These are phyloP conservation scores for Echinosphaeria canescens DNA, from an alignment of 2,329 filamentous ascomycete genomes.

Conservation along the genomic window DNA sequence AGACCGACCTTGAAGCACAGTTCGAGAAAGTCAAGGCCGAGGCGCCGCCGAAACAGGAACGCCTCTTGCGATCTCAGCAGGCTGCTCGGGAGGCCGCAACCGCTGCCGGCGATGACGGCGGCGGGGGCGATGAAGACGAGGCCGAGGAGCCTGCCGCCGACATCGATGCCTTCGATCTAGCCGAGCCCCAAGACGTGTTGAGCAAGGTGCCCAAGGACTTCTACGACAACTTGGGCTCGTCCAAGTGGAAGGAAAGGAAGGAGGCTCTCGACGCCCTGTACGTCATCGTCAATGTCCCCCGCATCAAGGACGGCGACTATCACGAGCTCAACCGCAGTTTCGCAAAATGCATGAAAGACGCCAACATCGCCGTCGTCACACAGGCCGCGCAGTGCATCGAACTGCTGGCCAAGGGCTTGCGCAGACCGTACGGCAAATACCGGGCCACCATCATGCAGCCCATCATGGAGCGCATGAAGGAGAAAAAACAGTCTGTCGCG, in stretches of 20 bases:
- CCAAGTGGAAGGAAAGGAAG: conserved; percentile 98
- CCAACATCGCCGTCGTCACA: conserved; percentile 86
- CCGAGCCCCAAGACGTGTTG: conserved; percentile 72
- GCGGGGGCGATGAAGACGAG: conserved; percentile 33
- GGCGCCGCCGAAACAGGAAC: conserved; percentile 69
- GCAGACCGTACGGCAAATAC: conserved; percentile 60
- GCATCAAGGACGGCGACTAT: conserved; percentile 81
- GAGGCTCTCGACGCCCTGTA: conserved; percentile 75
- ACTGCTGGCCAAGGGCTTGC: conserved; percentile 66
- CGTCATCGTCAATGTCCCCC: conserved; percentile 57
- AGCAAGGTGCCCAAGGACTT: conserved; percentile 68
- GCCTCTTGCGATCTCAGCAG: conserved; percentile 75
- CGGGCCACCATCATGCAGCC: conserved; percentile 62
- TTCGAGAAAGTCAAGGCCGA: conserved; percentile 91
- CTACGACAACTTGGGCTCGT: conserved; percentile 61
- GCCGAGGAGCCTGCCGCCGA: conserved; percentile 43
- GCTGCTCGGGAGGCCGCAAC: conserved; percentile 55
- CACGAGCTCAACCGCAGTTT: conserved; percentile 64
- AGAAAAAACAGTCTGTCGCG: conserved; percentile 80
- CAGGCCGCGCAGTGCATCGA: conserved; percentile 89
- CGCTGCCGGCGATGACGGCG: conserved; percentile 31
- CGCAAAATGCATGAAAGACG: conserved; percentile 97
- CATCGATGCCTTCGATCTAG: conserved; percentile 61
- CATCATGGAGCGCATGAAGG: conserved; percentile 89
- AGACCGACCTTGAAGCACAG: conserved; percentile 77